A percentile compares a stretch with the other conserved stretches of the same genome.
Conservation (phyloP, 2,329 filamentous ascomycete genomes). For the Pseudocercospora fijiensis region DNA sequence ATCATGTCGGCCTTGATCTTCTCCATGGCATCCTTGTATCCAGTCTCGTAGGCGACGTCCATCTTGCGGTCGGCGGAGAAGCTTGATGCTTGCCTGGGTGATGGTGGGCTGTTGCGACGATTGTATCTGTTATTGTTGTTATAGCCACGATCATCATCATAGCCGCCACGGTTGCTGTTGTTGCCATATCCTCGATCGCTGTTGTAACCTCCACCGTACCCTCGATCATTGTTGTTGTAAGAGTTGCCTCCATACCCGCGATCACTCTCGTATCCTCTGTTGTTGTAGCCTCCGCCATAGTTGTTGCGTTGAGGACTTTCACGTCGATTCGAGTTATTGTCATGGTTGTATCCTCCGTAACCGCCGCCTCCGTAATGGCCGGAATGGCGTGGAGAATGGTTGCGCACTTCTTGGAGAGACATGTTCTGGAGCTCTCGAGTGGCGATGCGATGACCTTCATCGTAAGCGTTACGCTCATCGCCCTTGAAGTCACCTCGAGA, state of each 20-base stretch:
- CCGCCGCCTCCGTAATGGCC: slow-evolving; percentile 1
- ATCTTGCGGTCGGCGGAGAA: slow-evolving; percentile 28
- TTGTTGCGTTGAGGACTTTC: slow-evolving; percentile 6
- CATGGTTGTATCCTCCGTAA: slow-evolving; percentile 13
- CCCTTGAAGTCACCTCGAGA: slow-evolving; percentile 16
- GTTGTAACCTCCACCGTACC: not conserved
- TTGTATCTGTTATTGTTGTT: slow-evolving; percentile 8
- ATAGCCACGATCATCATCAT: slow-evolving; percentile 2
- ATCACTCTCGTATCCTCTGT: slow-evolving; percentile 10
- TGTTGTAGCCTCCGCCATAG: slow-evolving; percentile 14
- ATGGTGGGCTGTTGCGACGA: slow-evolving; percentile 5
- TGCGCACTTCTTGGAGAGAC: slow-evolving; percentile 12
- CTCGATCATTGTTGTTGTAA: not conserved
- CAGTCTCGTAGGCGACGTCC: slow-evolving; percentile 29
- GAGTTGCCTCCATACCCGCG: slow-evolving; percentile 1
- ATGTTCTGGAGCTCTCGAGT: slow-evolving; percentile 11
- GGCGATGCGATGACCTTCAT: slow-evolving; percentile 18
- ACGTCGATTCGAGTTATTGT: slow-evolving; percentile 10
- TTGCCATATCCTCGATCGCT: slow-evolving; percentile 12
- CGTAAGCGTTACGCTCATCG: slow-evolving; percentile 15
- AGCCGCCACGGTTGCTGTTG: slow-evolving; percentile 5
- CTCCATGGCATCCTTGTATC: slow-evolving; percentile 30
- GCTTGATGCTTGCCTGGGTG: slow-evolving; percentile 13
- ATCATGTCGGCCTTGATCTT: slow-evolving; percentile 29
- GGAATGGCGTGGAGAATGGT: slow-evolving; percentile 10